phyloP scores from a whole-genome alignment of 768 basidiomycete species.

The Trametes villosa region DNA sequence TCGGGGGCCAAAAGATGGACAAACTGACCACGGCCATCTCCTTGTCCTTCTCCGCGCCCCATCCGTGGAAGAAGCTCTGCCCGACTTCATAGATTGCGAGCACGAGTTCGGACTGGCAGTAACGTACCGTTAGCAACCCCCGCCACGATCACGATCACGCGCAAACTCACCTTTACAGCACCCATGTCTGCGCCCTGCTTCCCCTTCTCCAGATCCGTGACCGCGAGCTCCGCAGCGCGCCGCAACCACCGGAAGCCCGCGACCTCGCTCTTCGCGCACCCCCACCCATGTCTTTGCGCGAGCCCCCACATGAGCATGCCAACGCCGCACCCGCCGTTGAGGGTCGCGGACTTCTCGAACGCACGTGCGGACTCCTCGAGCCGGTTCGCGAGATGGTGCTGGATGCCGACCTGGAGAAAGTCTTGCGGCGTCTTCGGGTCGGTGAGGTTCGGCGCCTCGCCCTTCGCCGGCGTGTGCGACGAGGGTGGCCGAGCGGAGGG shows the following conservation, averaged over 20 bases:
- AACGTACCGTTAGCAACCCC: not conserved
- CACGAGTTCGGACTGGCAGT: constrained; percentile 72
- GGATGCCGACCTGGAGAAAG: constrained; percentile 76
- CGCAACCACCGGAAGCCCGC: constrained; percentile 82
- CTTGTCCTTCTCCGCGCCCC: constrained; percentile 86
- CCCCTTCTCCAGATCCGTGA: constrained; percentile 72
- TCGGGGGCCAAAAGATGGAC: not conserved
- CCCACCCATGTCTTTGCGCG: constrained; percentile 87
- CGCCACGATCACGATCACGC: not conserved
- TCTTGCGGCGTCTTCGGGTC: constrained; percentile 56
- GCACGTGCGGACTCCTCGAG: constrained; percentile 68
- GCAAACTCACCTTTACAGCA: constrained; percentile 53
- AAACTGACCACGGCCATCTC: constrained; percentile 83
- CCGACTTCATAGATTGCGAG: constrained; percentile 92
- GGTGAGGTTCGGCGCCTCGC: not conserved
- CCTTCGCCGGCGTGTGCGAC: constrained; percentile 1
- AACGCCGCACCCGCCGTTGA: constrained; percentile 79
- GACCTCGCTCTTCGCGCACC: constrained; percentile 77
- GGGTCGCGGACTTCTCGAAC: constrained; percentile 78
- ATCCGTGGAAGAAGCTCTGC: constrained; percentile 91
- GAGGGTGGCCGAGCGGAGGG: constrained; percentile 4
- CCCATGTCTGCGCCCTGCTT: constrained; percentile 55
- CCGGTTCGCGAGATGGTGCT: constrained; percentile 75
- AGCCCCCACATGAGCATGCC: constrained; percentile 96
- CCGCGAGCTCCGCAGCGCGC: constrained; percentile 80